A percentile compares a stretch with the other conserved stretches of the same genome.
Conservation (phyloP, 2,329 filamentous ascomycete genomes). For the Hirsutella minnesotensis region DNA sequence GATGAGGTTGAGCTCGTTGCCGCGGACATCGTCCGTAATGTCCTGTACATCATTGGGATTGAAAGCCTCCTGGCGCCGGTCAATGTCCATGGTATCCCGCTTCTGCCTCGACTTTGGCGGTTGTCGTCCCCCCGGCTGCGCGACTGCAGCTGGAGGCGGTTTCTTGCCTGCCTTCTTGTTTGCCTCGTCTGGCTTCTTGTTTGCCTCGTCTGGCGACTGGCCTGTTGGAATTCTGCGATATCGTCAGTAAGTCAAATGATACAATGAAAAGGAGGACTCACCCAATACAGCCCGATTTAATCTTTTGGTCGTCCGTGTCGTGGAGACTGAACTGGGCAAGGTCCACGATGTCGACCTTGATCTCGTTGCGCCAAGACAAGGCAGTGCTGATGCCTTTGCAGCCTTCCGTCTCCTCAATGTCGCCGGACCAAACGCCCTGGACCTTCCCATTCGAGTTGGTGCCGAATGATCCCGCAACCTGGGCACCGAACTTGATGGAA, state of each 20-base stretch:
- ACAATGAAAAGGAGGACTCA: slow-evolving; percentile 4
- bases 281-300: slow-evolving; percentile 12
- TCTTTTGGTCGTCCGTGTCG: slow-evolving; percentile 11
- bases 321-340: slow-evolving; percentile 6
- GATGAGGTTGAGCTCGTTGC: background rate
- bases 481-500: slow-evolving; percentile 12
- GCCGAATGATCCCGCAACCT: slow-evolving; percentile 8
- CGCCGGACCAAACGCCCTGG: slow-evolving; percentile 5
- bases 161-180: too few relatives aligned
- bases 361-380: slow-evolving; percentile 15
- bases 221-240: background rate
- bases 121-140: too few relatives aligned
- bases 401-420: slow-evolving; percentile 9
- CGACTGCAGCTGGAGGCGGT: too few relatives aligned
- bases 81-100: background rate
- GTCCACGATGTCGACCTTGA: slow-evolving; percentile 11
- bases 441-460: slow-evolving; percentile 1
- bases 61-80: background rate
- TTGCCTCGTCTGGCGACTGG: too few relatives aligned
- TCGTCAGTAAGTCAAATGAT: background rate
- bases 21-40: background rate
- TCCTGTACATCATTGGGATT: background rate
- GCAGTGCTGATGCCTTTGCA: slow-evolving; percentile 15
- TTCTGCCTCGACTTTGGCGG: background rate
- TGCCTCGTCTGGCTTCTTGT: too few relatives aligned